Evolutionary conservation across 495 filamentous ascomycete genomes (phyloP), one percentile per base, ranked within the genome.

Genomic region (Poronia punctata): DNA sequence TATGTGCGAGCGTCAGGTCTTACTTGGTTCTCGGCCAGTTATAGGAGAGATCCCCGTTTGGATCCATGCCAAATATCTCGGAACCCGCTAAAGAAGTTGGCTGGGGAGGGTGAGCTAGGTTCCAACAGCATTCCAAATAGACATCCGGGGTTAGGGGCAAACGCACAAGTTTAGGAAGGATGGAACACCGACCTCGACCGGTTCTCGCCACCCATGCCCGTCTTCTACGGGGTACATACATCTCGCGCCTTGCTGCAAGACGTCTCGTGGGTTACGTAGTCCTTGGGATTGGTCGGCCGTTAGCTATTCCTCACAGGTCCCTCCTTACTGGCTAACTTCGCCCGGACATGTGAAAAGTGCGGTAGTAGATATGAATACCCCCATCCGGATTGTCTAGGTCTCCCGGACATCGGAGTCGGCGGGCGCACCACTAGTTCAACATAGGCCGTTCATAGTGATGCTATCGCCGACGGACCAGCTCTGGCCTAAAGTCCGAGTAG

Each of bases 321-420:
- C n/a, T n/a, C n/a, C n/a, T n/a, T n/a, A n/a, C n/a, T n/a, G n/a
- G n/a, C n/a, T n/a, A n/a, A n/a, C n/a, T n/a, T n/a, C n/a, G n/a
- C 25, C 43, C 42, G 18, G n/a, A 70, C 69, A 60, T 73, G 75
- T 31, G 61, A 65, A 52, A 75, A 76, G 50, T 83, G 84, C 1
- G 76, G 74, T 15, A 77, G 49, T 16, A 84, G 53, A 23, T 50
- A 71, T 1, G 67, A 42, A 75, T 78, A 83, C 40, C 65, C 71
- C 80, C 80, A 84, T n/a, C 77, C 76, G 67, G 62, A 48, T 80
- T 82, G 2, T 82, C 79, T 3, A 81, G 53, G 4, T 54, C 40
- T 70, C 63, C 80, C 80, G 83, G 2, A 67, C 59, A 46, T 83
- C 72, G 43, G 73, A 79, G 47, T 79, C 71, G 10, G 53, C 59